A percentile compares a stretch with the other conserved stretches of the same genome.
These are phyloP conservation scores for Thermomyces lanuginosus DNA, from an alignment of 2,329 filamentous ascomycete species.

Conservation along the genomic window DNA sequence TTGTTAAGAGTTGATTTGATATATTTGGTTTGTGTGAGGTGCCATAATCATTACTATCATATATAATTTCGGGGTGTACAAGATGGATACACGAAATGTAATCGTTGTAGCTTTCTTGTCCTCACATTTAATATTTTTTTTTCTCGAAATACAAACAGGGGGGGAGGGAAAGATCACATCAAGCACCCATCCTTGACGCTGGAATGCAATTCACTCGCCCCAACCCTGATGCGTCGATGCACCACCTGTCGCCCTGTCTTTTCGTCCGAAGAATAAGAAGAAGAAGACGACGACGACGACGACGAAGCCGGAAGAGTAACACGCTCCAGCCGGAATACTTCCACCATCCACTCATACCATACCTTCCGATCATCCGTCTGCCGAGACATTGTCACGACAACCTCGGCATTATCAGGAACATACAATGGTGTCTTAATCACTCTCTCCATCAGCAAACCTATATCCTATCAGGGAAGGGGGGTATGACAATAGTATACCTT, in stretches of 20 bases:
- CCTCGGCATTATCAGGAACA: constrained; percentile 66
- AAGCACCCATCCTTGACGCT: constrained; percentile 34
- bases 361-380: constrained; percentile 90
- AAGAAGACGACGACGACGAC: constrained; percentile 3
- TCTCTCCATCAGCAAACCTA: constrained; percentile 2
- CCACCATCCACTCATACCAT: constrained; percentile 97
- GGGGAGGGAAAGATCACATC: constrained; percentile 31
- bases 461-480: constrained; percentile 1
- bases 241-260: constrained; percentile 9
- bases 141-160: too few species aligned
- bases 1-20: too few species aligned
- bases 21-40: too few species aligned
- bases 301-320: constrained; percentile 7
- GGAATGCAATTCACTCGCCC: constrained; percentile 32
- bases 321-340: constrained; percentile 47
- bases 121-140: too few species aligned
- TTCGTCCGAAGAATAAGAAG: constrained; percentile 10
- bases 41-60: too few species aligned
- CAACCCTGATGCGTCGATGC: constrained; percentile 21
- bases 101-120: too few species aligned
- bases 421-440: constrained; percentile 52
- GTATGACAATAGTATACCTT: constrained; percentile 44
- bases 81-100: too few species aligned
- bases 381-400: constrained; percentile 88
- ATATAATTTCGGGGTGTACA: too few species aligned